phyloP scores from a whole-genome alignment of 345 rosid species.

The Citrus glauca region DNA sequence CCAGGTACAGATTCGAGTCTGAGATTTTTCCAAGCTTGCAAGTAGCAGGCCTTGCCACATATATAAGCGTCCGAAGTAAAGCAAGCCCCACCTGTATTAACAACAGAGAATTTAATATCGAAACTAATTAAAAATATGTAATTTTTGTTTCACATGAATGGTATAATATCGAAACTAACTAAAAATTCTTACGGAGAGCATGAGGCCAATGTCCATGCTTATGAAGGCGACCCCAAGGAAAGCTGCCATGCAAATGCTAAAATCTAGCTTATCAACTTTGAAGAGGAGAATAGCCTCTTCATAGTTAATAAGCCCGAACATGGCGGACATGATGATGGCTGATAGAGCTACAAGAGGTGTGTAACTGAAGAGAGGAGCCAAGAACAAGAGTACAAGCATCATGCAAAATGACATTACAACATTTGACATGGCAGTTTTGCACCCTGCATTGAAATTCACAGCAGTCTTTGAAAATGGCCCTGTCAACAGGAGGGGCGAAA shows the following conservation, averaged over 20 bases:
- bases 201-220: slow-evolving; percentile 79
- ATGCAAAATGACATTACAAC: slow-evolving; percentile 75
- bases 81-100: slow-evolving; percentile 50
- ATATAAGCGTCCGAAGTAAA: slow-evolving; percentile 58
- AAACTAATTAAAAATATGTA: neutral
- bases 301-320: slow-evolving; percentile 78
- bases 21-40: slow-evolving; percentile 71
- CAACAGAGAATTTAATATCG: neutral
- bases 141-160: neutral
- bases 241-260: slow-evolving; percentile 68
- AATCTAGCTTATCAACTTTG: slow-evolving; percentile 83
- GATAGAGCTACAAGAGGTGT: slow-evolving; percentile 89
- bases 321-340: slow-evolving; percentile 86
- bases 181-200: slow-evolving; percentile 50
- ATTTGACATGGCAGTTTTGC: slow-evolving; percentile 71
- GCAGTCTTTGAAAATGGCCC: slow-evolving; percentile 97
- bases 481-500: slow-evolving; percentile 14
- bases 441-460: slow-evolving; percentile 79
- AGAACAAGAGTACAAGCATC: slow-evolving; percentile 72
- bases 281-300: slow-evolving; percentile 55
- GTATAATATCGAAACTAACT: too few relatives aligned
- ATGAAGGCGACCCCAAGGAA: slow-evolving; percentile 78
- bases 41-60: slow-evolving; percentile 69
- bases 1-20: slow-evolving; percentile 55
- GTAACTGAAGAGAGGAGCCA: slow-evolving; percentile 82